Evolutionary conservation across 2,329 filamentous ascomycete species (phyloP).

Genomic region (Emmonsia crescens): DNA sequence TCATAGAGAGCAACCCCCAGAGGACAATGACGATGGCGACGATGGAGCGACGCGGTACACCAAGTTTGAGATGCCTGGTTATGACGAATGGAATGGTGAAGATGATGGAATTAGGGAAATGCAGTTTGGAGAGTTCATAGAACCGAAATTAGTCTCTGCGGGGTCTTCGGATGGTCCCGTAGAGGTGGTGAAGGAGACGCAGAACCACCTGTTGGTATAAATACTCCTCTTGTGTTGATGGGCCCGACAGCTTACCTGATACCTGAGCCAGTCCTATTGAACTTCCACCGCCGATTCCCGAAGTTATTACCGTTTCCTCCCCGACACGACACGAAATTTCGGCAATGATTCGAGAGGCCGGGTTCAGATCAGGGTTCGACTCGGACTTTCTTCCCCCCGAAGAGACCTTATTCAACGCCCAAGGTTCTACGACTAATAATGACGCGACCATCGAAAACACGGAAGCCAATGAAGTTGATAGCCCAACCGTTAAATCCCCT

Average conservation of each 20-base stretch:
- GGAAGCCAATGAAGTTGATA: neutral
- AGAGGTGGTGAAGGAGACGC: constrained; percentile 19
- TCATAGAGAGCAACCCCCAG: constrained; percentile 44
- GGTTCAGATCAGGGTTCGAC: constrained; percentile 37
- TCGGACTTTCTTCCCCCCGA: constrained; percentile 22
- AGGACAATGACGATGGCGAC: constrained; percentile 55
- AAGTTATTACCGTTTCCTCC: constrained; percentile 18
- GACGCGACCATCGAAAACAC: neutral
- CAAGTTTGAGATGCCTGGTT: constrained; percentile 64
- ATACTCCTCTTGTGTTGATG: constrained; percentile 16
- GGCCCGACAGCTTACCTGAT: constrained; percentile 11
- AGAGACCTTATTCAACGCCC: neutral
- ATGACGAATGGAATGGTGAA: constrained; percentile 44
- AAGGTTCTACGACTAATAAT: neutral
- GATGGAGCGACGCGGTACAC: constrained; percentile 59
- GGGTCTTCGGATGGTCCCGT: constrained; percentile 17
- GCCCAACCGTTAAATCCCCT: constrained; percentile 9
- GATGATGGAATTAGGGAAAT: constrained; percentile 54
- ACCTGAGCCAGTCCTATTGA: constrained; percentile 6
- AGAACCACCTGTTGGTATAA: constrained; percentile 30
- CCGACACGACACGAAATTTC: constrained; percentile 33
- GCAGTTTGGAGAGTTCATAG: constrained; percentile 52
- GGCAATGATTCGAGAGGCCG: constrained; percentile 38
- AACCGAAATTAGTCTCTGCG: constrained; percentile 53
- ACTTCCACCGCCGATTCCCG: constrained; percentile 4